Percentiles rank a stretch among this genome's conserved stretches.
Evolutionary conservation across 495 filamentous ascomycete species (phyloP).

Genomic region (Neurospora hispaniola): DNA sequence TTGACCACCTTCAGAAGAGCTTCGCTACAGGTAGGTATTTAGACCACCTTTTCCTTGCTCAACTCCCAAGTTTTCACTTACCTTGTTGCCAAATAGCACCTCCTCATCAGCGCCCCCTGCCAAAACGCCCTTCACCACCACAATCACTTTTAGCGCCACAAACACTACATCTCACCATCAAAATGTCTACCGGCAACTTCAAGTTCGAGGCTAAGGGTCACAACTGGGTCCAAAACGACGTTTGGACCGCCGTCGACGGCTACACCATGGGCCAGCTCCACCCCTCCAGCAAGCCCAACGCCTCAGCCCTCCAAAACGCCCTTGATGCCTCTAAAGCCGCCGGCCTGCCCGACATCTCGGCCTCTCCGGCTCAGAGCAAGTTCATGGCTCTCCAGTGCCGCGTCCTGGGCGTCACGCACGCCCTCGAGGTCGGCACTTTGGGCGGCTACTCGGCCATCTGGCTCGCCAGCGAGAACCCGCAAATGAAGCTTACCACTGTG

Average conservation of each 20-base stretch:
- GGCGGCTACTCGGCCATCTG: slow-evolving; percentile 44
- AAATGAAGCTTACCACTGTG: slow-evolving; percentile 34
- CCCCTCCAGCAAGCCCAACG: slow-evolving; percentile 12
- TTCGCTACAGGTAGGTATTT: not conserved
- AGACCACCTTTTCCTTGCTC: not conserved
- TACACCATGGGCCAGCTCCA: slow-evolving; percentile 12
- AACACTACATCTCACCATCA: not conserved
- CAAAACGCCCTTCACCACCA: not conserved
- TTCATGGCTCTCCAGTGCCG: slow-evolving; percentile 32
- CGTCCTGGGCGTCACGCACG: slow-evolving; percentile 25
- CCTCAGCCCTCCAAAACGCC: slow-evolving; percentile 8
- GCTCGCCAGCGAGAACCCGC: slow-evolving; percentile 28
- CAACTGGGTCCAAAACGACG: not conserved
- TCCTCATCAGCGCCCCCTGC: not conserved
- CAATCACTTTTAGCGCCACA: not conserved
- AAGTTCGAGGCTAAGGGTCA: not conserved
- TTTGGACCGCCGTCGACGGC: slow-evolving; percentile 15
- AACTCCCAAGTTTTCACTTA: not conserved
- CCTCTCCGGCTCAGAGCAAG: slow-evolving; percentile 29
- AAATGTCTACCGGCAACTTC: not conserved
- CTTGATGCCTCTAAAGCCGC: slow-evolving; percentile 13
- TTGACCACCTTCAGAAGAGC: not conserved
- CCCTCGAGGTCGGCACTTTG: slow-evolving; percentile 44
- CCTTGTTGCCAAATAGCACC: not conserved
- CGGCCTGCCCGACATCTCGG: slow-evolving; percentile 27